Conservation (phyloP, 148 eudicot genomes). For the Persicaria maculosa region DNA sequence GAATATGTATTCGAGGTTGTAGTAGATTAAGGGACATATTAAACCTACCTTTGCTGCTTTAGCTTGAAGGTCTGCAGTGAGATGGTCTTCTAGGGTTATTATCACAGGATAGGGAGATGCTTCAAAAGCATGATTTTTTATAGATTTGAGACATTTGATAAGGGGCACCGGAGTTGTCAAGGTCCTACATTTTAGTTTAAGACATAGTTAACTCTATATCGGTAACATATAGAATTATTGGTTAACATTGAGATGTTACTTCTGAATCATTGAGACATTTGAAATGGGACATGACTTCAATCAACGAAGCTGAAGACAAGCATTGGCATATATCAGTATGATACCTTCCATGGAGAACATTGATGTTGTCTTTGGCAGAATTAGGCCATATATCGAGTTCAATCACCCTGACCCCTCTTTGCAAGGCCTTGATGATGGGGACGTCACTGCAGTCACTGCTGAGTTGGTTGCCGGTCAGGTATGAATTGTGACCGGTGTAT, state of each 20-base stretch:
- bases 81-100: slow-evolving; percentile 90
- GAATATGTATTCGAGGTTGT: neutral
- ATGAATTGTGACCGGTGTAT: slow-evolving; percentile 84
- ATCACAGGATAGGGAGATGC: slow-evolving; percentile 75
- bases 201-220: neutral
- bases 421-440: slow-evolving; percentile 68
- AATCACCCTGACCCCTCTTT: slow-evolving; percentile 76
- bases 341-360: slow-evolving; percentile 91
- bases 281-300: neutral
- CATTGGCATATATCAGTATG: neutral
- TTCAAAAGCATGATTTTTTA: slow-evolving; percentile 65
- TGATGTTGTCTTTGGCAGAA: slow-evolving; percentile 56
- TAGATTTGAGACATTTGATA: slow-evolving; percentile 57
- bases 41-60: slow-evolving; percentile 68
- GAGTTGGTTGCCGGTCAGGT: slow-evolving; percentile 86
- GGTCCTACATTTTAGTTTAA: slow-evolving; percentile 39
- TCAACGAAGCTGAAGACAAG: neutral
- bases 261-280: neutral
- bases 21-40: neutral
- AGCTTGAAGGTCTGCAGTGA: slow-evolving; percentile 77
- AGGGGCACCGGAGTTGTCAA: slow-evolving; percentile 77
- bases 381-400: slow-evolving; percentile 96
- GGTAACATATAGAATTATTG: too few relatives aligned
- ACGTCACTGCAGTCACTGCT: slow-evolving; percentile 83
- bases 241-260: neutral